Conservation (phyloP, 192 early-diverging fungal species). For the Coemansia sp. region DNA sequence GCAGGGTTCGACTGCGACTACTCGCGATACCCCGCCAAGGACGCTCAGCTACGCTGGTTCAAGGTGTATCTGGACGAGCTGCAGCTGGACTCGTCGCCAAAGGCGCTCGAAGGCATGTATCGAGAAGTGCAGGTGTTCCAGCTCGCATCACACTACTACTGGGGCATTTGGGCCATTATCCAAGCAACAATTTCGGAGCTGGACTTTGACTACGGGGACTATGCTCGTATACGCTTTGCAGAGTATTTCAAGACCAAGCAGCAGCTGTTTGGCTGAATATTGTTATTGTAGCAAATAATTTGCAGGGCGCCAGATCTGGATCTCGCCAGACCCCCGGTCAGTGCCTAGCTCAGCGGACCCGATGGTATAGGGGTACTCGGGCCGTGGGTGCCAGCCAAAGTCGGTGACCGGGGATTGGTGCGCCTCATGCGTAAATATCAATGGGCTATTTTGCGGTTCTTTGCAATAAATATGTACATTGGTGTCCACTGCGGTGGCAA, state of each 20-base stretch:
- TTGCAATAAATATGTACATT: slow-evolving; percentile 34
- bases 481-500: slow-evolving; percentile 29
- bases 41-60: slow-evolving; percentile 73
- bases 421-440: slow-evolving; percentile 30
- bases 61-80: slow-evolving; percentile 62
- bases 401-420: slow-evolving; percentile 35
- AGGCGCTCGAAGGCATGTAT: slow-evolving; percentile 64
- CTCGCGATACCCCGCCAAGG: slow-evolving; percentile 70
- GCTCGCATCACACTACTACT: slow-evolving; percentile 90
- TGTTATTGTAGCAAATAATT: too few relatives aligned
- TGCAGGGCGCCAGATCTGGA: slow-evolving; percentile 47
- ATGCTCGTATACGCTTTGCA: slow-evolving; percentile 74
- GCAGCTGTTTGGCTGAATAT: slow-evolving; percentile 9
- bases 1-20: slow-evolving; percentile 98
- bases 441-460: background rate
- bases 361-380: slow-evolving; percentile 32
- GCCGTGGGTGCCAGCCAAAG: slow-evolving; percentile 41
- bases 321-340: slow-evolving; percentile 15
- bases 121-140: slow-evolving; percentile 78
- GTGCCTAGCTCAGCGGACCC: slow-evolving; percentile 38
- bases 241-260: slow-evolving; percentile 66
- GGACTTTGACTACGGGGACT: slow-evolving; percentile 93
- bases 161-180: slow-evolving; percentile 77
- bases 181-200: slow-evolving; percentile 88
- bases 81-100: slow-evolving; percentile 39